phyloP scores from a whole-genome alignment of 805 yeast species.

The Scheffersomyces ergatensis region DNA sequence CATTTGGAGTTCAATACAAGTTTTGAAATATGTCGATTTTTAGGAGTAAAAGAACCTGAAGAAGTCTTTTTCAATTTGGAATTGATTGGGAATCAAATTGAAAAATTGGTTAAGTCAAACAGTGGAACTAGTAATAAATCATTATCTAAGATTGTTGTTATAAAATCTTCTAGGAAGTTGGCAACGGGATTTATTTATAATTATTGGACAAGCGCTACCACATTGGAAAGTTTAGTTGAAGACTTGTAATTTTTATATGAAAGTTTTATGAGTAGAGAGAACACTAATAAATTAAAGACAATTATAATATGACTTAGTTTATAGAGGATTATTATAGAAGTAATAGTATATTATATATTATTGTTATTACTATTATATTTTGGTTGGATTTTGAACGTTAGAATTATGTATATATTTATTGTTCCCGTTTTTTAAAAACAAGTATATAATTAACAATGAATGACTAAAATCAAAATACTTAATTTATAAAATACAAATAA shows the following conservation, averaged over 20 bases:
- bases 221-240: slow-evolving; percentile 7
- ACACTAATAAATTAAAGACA: neutral
- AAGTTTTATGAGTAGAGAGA: neutral
- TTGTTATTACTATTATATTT: too few species aligned
- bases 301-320: too few species aligned
- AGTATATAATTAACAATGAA: too few species aligned
- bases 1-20: slow-evolving; percentile 19
- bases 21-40: slow-evolving; percentile 23
- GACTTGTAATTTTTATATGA: too few species aligned
- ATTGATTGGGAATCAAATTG: slow-evolving; percentile 3
- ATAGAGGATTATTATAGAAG: too few species aligned
- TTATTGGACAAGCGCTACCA: slow-evolving; percentile 13
- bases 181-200: slow-evolving; percentile 4
- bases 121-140: slow-evolving; percentile 2
- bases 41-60: slow-evolving; percentile 14
- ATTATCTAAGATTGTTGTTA: slow-evolving; percentile 1
- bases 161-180: slow-evolving; percentile 2
- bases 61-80: slow-evolving; percentile 8
- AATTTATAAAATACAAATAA: too few species aligned
- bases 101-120: slow-evolving; percentile 1
- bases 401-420: too few species aligned
- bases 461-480: too few species aligned
- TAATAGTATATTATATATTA: too few species aligned
- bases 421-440: too few species aligned
- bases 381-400: too few species aligned